Base-by-base conservation (phyloP, 75 land plant species). In the Pinus taeda region DNA sequence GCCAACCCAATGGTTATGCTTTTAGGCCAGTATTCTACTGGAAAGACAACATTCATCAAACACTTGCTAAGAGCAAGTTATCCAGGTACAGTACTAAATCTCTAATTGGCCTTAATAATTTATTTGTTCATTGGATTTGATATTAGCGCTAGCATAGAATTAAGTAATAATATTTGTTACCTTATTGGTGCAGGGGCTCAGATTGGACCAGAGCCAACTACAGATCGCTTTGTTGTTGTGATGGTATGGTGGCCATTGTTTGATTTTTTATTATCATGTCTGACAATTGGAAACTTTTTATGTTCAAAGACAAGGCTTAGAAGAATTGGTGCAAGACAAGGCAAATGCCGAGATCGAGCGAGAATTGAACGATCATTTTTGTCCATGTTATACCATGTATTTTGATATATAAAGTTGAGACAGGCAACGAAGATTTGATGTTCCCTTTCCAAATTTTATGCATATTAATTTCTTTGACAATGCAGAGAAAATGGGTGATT, bases 171-270 rank as follows among this genome's bases (percentile, higher is more conserved):
- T 15, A 74, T 39, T 57, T 29, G 56, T 30, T 15, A 29, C 7
- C 56, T 39, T 63, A 59, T 36, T 39, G 57, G 15, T 61, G 49
- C 77, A 94, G 99, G 99, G 57, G 90, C 99, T 33, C 99, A 96
- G 78, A 96, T 96, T 89, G 99, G 99, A 81, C 99, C 99, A 49
- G 99, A 96, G 84, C 99, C 99, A 60, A 96, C 99, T 61, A 96
- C 99, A 37, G 99, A 96, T 79, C 86, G 97, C 74, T 96, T 96
- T 83, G 91, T 94, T 74, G 93, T 92, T 81, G 98, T 96, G 33
- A 96, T 94, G 99, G 99, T 96, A 87, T 42, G 45, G 22, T n/a
- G 21, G 20, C n/a, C 53, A 37, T 39, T 69, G 71, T 69, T 36
- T 69, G 53, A 1, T 20, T 69, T 3, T 33, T 65, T 42, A 2